These are phyloP conservation scores for Citrullus mucosospermus DNA, from an alignment of 306 rosid genomes.

Conservation along the genomic window DNA sequence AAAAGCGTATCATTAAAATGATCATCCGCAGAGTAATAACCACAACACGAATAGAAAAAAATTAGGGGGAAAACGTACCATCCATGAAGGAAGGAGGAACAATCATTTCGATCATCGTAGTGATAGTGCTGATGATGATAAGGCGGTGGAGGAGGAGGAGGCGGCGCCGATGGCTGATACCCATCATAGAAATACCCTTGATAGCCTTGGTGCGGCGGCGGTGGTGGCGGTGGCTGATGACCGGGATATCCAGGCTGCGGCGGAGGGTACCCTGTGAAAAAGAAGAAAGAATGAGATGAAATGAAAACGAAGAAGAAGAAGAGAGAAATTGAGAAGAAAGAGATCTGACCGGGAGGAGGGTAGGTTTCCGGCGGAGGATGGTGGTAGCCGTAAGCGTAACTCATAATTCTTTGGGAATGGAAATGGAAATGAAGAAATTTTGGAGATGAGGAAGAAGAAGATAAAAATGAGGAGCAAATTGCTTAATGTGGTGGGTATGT, in stretches of 20 bases:
- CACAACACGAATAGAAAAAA: not conserved
- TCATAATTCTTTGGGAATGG: not conserved
- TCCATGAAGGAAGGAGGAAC: constrained; percentile 44
- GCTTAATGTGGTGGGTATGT: not conserved
- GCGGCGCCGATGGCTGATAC: constrained; percentile 35
- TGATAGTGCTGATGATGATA: constrained; percentile 16
- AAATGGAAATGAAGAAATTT: not conserved
- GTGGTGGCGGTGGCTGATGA: constrained; percentile 36
- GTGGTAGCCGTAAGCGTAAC: not conserved
- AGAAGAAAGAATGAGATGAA: not conserved
- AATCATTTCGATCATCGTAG: constrained; percentile 21
- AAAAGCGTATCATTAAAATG: not conserved
- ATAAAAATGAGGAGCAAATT: not conserved
- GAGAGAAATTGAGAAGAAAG: not conserved
- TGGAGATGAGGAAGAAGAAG: not conserved
- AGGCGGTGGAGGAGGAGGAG: constrained; percentile 26
- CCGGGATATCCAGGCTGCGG: constrained; percentile 19
- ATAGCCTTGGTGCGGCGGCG: constrained; percentile 45
- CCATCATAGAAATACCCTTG: constrained; percentile 64
- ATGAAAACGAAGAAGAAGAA: not conserved
- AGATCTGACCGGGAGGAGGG: constrained; percentile 7
- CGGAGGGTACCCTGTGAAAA: constrained; percentile 8
- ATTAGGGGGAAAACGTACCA: constrained; percentile 27
- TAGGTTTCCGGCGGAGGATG: not conserved
- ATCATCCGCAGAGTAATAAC: not conserved